Evolutionary conservation across 495 filamentous ascomycete species (phyloP).

Genomic region (Penicillium parvum): DNA sequence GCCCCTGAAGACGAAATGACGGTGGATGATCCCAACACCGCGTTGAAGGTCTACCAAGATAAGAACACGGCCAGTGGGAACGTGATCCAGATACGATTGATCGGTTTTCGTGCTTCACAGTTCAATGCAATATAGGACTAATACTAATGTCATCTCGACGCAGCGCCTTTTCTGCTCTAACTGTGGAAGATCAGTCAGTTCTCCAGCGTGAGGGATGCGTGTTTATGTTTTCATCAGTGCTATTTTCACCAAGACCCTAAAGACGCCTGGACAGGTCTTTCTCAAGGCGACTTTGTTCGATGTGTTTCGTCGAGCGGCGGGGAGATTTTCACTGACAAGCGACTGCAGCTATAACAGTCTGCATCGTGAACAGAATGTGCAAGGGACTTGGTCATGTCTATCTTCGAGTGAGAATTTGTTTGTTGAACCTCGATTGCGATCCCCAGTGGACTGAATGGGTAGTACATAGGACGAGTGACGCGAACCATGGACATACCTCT

Average conservation of each 20-base stretch:
- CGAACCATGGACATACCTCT: background rate
- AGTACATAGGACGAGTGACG: too few relatives aligned
- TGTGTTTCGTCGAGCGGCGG: constrained; percentile 6
- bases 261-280: constrained; percentile 17
- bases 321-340: constrained; percentile 17
- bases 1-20: constrained; percentile 13
- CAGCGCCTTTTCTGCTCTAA: constrained; percentile 28
- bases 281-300: constrained; percentile 28
- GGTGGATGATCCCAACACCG: constrained; percentile 15
- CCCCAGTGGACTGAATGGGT: too few relatives aligned
- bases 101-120: background rate
- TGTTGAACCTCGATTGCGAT: too few relatives aligned
- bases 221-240: constrained; percentile 6
- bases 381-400: too few relatives aligned
- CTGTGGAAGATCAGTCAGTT: constrained; percentile 25
- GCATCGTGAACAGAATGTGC: background rate
- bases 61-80: constrained; percentile 15
- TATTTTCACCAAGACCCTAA: constrained; percentile 14
- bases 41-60: constrained; percentile 16
- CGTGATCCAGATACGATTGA: constrained; percentile 10
- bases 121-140: background rate
- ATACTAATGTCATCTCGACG: background rate
- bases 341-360: background rate
- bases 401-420: too few relatives aligned
- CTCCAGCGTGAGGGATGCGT: background rate